Evolutionary conservation across 164 flowering plant genomes (phyloP).

Genomic region (Santalum album): DNA sequence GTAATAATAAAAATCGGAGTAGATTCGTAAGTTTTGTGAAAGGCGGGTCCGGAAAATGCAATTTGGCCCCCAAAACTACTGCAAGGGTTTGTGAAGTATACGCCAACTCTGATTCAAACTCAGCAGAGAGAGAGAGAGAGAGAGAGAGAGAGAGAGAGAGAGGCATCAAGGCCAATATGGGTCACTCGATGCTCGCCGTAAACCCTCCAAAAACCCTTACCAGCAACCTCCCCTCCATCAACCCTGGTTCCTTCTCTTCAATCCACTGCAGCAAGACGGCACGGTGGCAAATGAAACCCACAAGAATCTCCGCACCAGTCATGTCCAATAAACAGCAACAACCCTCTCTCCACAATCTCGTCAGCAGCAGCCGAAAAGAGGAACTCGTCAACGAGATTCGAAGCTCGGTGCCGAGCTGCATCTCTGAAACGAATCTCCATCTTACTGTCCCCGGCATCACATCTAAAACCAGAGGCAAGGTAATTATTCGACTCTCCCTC

Average conservation of each 20-base stretch:
- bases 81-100: too few species aligned
- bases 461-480: constrained; percentile 89
- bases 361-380: constrained; percentile 28
- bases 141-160: too few species aligned
- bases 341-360: constrained; percentile 20
- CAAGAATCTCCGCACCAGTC: constrained; percentile 5
- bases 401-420: constrained; percentile 42
- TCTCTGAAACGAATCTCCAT: constrained; percentile 79
- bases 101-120: too few species aligned
- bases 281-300: constrained; percentile 5
- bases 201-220: constrained; percentile 34
- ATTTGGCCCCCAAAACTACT: too few species aligned
- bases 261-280: not conserved
- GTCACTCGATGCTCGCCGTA: constrained; percentile 15
- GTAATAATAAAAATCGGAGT: too few species aligned
- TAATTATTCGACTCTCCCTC: constrained; percentile 6
- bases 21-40: too few species aligned
- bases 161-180: constrained; percentile 11
- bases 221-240: not conserved
- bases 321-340: constrained; percentile 13
- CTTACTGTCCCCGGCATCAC: constrained; percentile 58
- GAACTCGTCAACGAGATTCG: constrained; percentile 30
- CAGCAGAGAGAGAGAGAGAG: too few species aligned
- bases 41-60: too few species aligned
- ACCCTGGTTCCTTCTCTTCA: not conserved